Evolutionary conservation across 2,329 filamentous ascomycete species (phyloP).

Genomic region (Epichloe uncinata): DNA sequence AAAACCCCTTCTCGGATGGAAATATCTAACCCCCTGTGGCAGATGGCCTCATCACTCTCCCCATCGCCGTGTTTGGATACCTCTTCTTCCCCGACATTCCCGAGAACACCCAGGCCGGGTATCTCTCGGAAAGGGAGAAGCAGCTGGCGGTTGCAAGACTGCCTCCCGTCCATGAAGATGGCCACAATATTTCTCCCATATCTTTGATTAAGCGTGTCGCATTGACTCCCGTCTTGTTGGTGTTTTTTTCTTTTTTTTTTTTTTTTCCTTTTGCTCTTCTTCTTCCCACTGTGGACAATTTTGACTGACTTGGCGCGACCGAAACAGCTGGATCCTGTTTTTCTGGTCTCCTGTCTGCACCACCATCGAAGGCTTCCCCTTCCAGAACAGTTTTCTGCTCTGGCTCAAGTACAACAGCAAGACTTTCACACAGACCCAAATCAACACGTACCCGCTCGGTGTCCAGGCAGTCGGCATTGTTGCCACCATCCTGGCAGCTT

Average conservation of each 20-base stretch:
- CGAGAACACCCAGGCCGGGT: constrained; percentile 30
- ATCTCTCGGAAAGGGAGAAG: constrained; percentile 32
- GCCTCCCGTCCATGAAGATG: background rate
- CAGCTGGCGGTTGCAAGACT: constrained; percentile 20
- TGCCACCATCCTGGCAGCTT: background rate
- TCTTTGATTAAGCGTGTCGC: background rate
- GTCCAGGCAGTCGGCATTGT: background rate
- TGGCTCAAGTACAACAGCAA: background rate
- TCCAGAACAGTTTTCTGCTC: background rate
- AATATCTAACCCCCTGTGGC: too few relatives aligned
- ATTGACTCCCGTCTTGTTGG: background rate
- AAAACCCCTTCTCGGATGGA: too few relatives aligned
- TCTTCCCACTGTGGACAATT: background rate
- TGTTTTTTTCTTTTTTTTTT: background rate
- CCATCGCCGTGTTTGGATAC: constrained; percentile 22
- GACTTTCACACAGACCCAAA: background rate
- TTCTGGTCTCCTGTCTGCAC: background rate
- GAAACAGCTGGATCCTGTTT: background rate
- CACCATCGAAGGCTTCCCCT: background rate
- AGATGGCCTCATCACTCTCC: constrained; percentile 36
- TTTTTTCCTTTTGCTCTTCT: too few relatives aligned
- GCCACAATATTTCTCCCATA: background rate
- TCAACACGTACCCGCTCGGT: background rate
- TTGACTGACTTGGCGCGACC: background rate
- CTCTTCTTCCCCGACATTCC: constrained; percentile 28